phyloP scores from a whole-genome alignment of 2,329 filamentous ascomycete species.

The Aspergillus japonicus region DNA sequence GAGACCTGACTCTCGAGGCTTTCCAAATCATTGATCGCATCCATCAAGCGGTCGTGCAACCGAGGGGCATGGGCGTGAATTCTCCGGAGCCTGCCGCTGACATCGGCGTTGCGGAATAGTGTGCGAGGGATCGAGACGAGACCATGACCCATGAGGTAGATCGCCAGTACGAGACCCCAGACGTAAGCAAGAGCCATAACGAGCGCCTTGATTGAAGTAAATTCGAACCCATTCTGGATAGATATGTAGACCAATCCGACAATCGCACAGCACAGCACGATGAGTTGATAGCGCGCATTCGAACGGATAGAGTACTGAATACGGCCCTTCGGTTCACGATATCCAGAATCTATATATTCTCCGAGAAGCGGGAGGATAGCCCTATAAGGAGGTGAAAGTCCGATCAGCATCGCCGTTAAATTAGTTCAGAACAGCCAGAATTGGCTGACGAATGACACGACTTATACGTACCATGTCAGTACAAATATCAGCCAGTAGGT shows the following conservation, averaged over 20 bases:
- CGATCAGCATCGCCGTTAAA: constrained; percentile 8
- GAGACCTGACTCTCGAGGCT: constrained; percentile 77
- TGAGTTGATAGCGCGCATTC: constrained; percentile 85
- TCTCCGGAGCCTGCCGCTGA: constrained; percentile 69
- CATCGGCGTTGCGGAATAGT: constrained; percentile 75
- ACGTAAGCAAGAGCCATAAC: constrained; percentile 94
- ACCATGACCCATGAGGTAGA: constrained; percentile 97
- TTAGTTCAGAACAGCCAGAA: background rate
- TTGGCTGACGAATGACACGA: background rate
- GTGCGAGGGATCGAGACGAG: constrained; percentile 84
- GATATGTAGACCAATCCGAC: constrained; percentile 81
- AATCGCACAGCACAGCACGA: constrained; percentile 68
- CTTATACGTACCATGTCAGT: constrained; percentile 72
- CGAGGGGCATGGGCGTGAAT: constrained; percentile 77
- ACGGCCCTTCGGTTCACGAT: constrained; percentile 78
- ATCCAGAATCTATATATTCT: constrained; percentile 92
- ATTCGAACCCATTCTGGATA: constrained; percentile 70
- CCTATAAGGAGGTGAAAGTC: constrained; percentile 49
- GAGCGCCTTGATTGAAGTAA: constrained; percentile 73
- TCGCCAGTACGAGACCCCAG: constrained; percentile 86
- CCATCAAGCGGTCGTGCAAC: constrained; percentile 82
- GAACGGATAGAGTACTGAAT: constrained; percentile 79
- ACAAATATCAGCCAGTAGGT: constrained; percentile 96
- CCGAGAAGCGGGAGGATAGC: constrained; percentile 87
- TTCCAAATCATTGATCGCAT: constrained; percentile 75